Evolutionary conservation across 2,329 filamentous ascomycete genomes (phyloP), one percentile per base, ranked within the genome.

Genomic region (Fusarium compactum): DNA sequence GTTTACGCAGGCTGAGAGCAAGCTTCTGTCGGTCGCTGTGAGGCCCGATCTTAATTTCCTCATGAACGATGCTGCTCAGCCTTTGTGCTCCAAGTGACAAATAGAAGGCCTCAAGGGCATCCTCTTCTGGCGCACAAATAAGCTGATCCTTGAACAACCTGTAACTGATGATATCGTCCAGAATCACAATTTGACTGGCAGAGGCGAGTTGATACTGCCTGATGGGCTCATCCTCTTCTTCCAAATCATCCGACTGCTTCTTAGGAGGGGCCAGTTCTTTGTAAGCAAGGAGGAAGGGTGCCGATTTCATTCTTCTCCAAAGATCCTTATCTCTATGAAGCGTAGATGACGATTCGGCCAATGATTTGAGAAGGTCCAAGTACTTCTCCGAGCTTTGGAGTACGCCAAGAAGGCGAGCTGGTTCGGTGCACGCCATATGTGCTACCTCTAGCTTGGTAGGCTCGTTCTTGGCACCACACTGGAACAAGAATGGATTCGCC

Each of bases 161-260:
- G 78, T 95, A 97, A 75, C 92, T 94, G 74, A 93, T 92, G 74
- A 96, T 95, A 75, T 98, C 95, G 77, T 97, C 94, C 14, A 95
- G 84, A 58, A 97, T 87, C 44, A 96, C 90, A 73, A 96, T 92
- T 56, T 92, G 85, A 52, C 82, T 85, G 3, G 95, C 91, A 34
- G 87, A 83, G 2, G 91, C 91, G 40, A 99, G 87, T 69, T 92
- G 91, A 80, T 92, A 98, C 69, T 95, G 91, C 70, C 90, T 91
- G 75, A 95, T 88, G 29, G 89, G 84, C 63, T 87, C 82, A 72
- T 89, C 85, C 60, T 92, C 86, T 14, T 92, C 90, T 11, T 88
- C 85, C 10, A 88, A 78, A 43, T 86, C 82, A 40, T 78, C 81
- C 62, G 85, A 78, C 51, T 87, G 85, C 12, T 80, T 80, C 66